phyloP scores from a whole-genome alignment of 495 filamentous ascomycete species.

The Copromyces sp. region DNA sequence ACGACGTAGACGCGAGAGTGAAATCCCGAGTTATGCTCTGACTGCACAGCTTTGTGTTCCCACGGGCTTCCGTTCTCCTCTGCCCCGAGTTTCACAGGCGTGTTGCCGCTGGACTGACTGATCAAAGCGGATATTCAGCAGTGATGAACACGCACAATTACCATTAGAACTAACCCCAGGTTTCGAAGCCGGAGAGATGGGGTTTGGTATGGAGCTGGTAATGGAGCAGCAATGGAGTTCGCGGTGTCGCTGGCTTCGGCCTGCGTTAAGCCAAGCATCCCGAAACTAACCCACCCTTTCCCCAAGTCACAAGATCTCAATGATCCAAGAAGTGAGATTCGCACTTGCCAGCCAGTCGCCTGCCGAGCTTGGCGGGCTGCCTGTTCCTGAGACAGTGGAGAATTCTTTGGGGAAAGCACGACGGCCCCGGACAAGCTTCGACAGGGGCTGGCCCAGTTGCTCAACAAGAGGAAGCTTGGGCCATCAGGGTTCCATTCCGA shows the following conservation, averaged over 20 bases:
- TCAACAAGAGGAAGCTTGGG: neutral
- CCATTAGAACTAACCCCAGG: neutral
- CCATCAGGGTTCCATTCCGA: neutral
- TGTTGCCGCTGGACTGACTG: neutral
- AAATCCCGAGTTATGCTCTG: neutral
- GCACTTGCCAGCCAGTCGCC: neutral
- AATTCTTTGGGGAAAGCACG: neutral
- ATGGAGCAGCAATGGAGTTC: neutral
- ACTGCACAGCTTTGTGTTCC: neutral
- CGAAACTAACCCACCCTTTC: neutral
- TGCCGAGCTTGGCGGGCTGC: neutral
- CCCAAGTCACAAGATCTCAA: neutral
- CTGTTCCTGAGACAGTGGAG: neutral
- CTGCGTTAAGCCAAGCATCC: neutral
- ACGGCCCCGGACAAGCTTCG: neutral
- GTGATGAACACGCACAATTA: neutral
- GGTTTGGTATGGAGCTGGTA: neutral
- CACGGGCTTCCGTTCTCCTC: neutral
- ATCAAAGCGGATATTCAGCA: neutral
- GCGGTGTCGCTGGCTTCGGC: neutral
- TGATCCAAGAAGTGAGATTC: neutral
- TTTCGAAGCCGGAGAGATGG: neutral
- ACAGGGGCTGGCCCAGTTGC: neutral
- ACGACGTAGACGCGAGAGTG: neutral
- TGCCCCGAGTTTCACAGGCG: neutral